A percentile compares a stretch with the other conserved stretches of the same genome.
Evolutionary conservation across 2,329 filamentous ascomycete species (phyloP).

Genomic region (Fulvia fulva): DNA sequence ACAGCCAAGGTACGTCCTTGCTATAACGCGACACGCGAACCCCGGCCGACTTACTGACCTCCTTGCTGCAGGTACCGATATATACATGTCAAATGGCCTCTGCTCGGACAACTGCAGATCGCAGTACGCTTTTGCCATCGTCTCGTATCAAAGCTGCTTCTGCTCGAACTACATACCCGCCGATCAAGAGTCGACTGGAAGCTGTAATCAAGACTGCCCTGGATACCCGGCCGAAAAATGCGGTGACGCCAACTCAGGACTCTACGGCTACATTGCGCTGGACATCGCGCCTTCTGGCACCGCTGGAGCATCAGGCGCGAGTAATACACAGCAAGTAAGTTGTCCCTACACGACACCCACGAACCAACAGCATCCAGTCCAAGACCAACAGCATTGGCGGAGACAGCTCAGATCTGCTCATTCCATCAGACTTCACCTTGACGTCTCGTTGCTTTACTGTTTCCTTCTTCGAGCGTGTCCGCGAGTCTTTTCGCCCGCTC

Average conservation of each 20-base stretch:
- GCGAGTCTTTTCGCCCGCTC: slow-evolving; percentile 10
- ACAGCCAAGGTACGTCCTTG: slow-evolving; percentile 34
- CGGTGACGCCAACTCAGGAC: slow-evolving; percentile 50
- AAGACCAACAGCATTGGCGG: neutral
- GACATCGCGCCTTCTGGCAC: slow-evolving; percentile 56
- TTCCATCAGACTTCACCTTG: neutral
- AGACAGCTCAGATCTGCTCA: neutral
- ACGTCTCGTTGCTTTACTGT: neutral
- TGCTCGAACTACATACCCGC: slow-evolving; percentile 66
- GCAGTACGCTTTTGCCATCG: slow-evolving; percentile 63
- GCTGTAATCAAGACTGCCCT: slow-evolving; percentile 60
- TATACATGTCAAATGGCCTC: slow-evolving; percentile 63
- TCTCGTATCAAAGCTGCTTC: slow-evolving; percentile 66
- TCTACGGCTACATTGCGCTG: slow-evolving; percentile 65
- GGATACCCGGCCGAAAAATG: slow-evolving; percentile 66
- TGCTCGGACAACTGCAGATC: slow-evolving; percentile 59
- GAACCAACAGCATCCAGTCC: neutral
- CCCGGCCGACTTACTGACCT: slow-evolving; percentile 7
- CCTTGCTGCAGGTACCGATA: slow-evolving; percentile 29
- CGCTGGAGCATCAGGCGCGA: slow-evolving; percentile 32
- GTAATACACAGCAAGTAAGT: slow-evolving; percentile 28
- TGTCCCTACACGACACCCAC: slow-evolving; percentile 5
- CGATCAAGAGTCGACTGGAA: slow-evolving; percentile 34
- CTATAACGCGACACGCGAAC: slow-evolving; percentile 5
- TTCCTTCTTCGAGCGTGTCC: slow-evolving; percentile 2